Evolutionary conservation across 108 stramenopile genomes (phyloP).

Genomic region (Hondaea fermentalgiana): DNA sequence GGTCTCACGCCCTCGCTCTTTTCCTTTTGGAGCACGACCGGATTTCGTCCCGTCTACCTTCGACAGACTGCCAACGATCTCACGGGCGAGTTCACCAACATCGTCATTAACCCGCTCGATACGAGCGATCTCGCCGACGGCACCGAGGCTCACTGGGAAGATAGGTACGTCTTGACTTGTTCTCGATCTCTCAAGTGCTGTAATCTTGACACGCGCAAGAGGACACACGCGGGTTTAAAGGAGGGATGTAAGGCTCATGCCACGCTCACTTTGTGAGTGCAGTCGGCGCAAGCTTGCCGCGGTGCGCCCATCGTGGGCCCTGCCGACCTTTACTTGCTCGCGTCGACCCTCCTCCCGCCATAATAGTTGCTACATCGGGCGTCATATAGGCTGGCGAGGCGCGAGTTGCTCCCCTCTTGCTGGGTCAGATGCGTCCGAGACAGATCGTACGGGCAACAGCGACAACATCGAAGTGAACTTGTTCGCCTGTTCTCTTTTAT

Average conservation of each 20-base stretch:
- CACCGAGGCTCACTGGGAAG: neutral
- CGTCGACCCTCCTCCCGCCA: neutral
- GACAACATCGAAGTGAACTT: no score
- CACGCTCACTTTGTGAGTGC: no score
- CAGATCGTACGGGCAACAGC: neutral
- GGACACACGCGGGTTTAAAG: no score
- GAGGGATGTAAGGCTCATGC: no score
- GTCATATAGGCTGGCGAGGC: neutral
- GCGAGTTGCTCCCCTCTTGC: neutral
- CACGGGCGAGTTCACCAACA: slow-evolving; percentile 88
- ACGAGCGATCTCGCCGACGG: slow-evolving; percentile 24
- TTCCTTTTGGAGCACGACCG: slow-evolving; percentile 79
- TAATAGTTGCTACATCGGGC: neutral
- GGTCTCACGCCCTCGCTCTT: slow-evolving; percentile 81
- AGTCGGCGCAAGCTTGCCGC: no score
- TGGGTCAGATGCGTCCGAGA: neutral
- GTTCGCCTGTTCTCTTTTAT: no score
- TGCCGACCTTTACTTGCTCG: neutral
- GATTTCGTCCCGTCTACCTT: slow-evolving; percentile 81
- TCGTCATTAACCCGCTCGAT: slow-evolving; percentile 74
- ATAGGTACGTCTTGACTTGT: neutral
- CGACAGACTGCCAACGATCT: slow-evolving; percentile 96
- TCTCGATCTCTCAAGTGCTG: no score
- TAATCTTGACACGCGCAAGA: no score
- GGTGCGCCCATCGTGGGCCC: no score